Evolutionary conservation across 768 basidiomycete genomes (phyloP), one percentile per base, ranked within the genome.

Genomic region (Leucosporidium yakuticum): DNA sequence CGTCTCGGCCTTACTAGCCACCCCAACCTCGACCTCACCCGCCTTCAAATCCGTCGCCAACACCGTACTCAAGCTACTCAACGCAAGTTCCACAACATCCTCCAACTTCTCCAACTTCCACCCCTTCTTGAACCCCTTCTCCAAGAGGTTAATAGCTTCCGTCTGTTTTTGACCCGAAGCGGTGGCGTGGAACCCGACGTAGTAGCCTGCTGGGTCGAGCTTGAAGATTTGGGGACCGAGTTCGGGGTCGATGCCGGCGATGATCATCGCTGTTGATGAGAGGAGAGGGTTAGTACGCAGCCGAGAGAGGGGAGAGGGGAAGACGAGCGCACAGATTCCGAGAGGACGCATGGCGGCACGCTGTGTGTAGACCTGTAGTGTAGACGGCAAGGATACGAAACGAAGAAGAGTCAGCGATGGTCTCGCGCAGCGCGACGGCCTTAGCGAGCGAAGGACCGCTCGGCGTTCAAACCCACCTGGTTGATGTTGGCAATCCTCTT

Each of bases 101-200:
- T 84, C 83, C 27, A 88, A 83, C 72, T 82, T 83, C 62, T 96
- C 82, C 1, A 83, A 84, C 80, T 94, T 88, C 60, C 92, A 88
- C 0, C 87, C 89, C 79, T 92, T 92, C 83, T 98, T 99, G 94
- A 92, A 98, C 78, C 91, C 91, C 82, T 98, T 98, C 82, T 99
- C 96, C 54, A 99, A 83, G 76, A 92, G 89, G 79, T 98, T 98
- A 87, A 94, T 96, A 1, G 91, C 93, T 77, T 99, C 96, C 77
- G 96, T 95, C 76, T 98, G 96, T 76, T 99, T 98, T 79, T 90
- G 89, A 0, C 96, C 96, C 3, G 94, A 88, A 0, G 95, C 87
- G 3, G 95, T 95, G 14, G 96, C 96, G 74, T 97, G 94, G 82
- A 94, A 98, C 0, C 96, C 96, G 55, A 96, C 91, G 78, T 94